Evolutionary conservation across 805 yeast genomes (phyloP), one percentile per base, ranked within the genome.

Genomic region (Candida chauliodis): DNA sequence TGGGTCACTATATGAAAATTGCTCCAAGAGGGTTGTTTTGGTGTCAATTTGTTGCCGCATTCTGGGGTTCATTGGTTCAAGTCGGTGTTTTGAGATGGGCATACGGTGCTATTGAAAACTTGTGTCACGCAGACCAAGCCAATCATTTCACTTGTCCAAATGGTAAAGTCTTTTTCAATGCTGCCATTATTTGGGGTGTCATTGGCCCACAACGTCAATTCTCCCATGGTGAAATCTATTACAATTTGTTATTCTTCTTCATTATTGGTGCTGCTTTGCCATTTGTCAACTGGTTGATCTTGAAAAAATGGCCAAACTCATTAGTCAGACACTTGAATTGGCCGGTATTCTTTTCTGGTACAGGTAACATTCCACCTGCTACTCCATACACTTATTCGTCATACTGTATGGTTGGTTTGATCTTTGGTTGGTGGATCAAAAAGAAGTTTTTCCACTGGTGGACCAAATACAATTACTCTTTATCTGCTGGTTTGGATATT

Each of bases 331-430:
- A 55, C 56, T 46, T 59, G 47, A 51, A 57, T 50, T 56, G 67
- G 66, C 67, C 69, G 8, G 66, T 67, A 32, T 67, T 67, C 58
- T 67, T 67, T 55, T 55, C 66, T 11, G 73, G 72, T 48, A 61
- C 71, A n/a, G 81, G 80, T 31, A 67, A 70, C 47, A 76, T 81
- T 49, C 90, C 91, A 11, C 90, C 91, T 29, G 82, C 85, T 26
- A 79, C 88, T 4, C 79, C 84, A 20, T 81, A 79, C 56, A 80
- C 79, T 55, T 80, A 79, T 56, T 70, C 75, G 22, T 58, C 77
- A 6, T 81, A 73, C 62, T 73, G 79, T 44, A 45, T 50, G 17
- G 53, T 49, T 33, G 57, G 59, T n/a, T 43, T 53, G 29, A 5
- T 44, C 21, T 66, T 67, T 44, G 63, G 67, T 24, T 65, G 59